phyloP scores from a whole-genome alignment of 140 eudicot species.

The Senecio squalidus region DNA sequence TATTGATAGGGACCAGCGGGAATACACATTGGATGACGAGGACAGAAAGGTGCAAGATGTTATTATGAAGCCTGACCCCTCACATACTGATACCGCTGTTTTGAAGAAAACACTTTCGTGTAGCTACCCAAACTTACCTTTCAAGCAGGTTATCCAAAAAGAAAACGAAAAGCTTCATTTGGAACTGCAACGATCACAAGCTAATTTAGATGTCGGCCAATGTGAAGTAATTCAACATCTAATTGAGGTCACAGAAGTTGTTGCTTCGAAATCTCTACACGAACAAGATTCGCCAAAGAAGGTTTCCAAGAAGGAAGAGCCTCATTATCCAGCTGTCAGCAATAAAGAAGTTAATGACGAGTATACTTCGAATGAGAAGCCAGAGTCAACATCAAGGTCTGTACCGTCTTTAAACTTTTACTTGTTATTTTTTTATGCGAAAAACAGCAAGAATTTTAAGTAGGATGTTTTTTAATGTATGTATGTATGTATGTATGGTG shows the following conservation, averaged over 20 bases:
- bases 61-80: constrained; percentile 83
- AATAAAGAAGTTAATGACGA: constrained; percentile 38
- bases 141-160: constrained; percentile 39
- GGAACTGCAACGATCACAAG: constrained; percentile 90
- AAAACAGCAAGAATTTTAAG: background rate
- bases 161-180: constrained; percentile 80
- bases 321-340: constrained; percentile 31
- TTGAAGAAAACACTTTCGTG: constrained; percentile 85
- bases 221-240: constrained; percentile 93
- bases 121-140: constrained; percentile 76
- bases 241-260: constrained; percentile 77
- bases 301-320: constrained; percentile 30
- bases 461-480: background rate
- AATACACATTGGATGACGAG: constrained; percentile 87
- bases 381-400: constrained; percentile 53
- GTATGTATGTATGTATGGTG: constrained; percentile 9
- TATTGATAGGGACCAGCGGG: constrained; percentile 75
- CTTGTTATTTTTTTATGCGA: background rate
- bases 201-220: constrained; percentile 71
- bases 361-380: constrained; percentile 33
- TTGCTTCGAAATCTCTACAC: constrained; percentile 49
- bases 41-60: constrained; percentile 82
- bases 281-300: constrained; percentile 49
- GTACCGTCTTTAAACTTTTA: constrained; percentile 10
- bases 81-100: constrained; percentile 48